A percentile compares a stretch with the other conserved stretches of the same genome.
phyloP scores from a whole-genome alignment of 2,329 filamentous ascomycete species.

The Aureobasidium namibiae region DNA sequence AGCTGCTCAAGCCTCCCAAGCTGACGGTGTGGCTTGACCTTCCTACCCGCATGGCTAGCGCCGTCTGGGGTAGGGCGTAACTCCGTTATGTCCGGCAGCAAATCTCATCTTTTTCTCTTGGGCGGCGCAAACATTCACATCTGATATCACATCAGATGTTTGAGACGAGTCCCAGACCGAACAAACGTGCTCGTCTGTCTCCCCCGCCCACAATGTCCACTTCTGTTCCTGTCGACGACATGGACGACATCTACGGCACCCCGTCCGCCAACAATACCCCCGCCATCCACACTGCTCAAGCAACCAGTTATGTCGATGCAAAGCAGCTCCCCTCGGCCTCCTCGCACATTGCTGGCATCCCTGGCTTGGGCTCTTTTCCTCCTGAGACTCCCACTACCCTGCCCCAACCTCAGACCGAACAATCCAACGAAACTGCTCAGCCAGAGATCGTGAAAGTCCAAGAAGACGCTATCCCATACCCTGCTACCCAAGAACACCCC shows the following conservation, averaged over 20 bases:
- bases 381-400: neutral
- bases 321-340: neutral
- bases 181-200: conserved; percentile 9
- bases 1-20: neutral
- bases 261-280: conserved; percentile 9
- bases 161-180: conserved; percentile 6
- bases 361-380: conserved; percentile 6
- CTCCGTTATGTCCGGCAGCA: neutral
- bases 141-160: conserved; percentile 4
- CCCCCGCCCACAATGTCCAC: conserved; percentile 6
- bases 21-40: neutral
- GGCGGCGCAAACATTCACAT: neutral
- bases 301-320: neutral
- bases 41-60: neutral
- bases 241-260: conserved; percentile 26
- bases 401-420: neutral
- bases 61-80: neutral
- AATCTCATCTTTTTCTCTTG: neutral
- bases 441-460: neutral
- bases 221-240: conserved; percentile 18
- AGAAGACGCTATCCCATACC: neutral
- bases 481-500: neutral
- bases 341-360: neutral
- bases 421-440: neutral
- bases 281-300: neutral